Evolutionary conservation across 2,329 filamentous ascomycete genomes (phyloP).

Genomic region (Colletotrichum destructivum): DNA sequence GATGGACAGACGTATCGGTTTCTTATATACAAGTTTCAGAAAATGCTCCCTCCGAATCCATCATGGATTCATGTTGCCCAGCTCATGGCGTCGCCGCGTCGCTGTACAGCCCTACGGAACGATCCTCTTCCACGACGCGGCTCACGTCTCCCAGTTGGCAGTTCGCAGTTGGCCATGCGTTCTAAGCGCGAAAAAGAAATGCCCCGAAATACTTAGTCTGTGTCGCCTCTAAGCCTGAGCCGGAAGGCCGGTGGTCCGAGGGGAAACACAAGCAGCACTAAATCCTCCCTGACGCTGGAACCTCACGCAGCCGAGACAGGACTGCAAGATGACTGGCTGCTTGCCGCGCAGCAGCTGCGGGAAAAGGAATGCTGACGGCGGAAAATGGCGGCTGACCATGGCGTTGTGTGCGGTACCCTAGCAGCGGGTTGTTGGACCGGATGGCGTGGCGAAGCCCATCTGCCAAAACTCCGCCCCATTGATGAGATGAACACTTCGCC

Average conservation of each 20-base stretch:
- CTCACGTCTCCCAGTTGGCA: neutral
- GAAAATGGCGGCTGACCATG: slow-evolving; percentile 8
- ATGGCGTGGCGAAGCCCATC: slow-evolving; percentile 8
- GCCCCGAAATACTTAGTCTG: neutral
- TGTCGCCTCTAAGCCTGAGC: neutral
- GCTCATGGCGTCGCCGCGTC: neutral
- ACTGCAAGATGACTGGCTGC: slow-evolving; percentile 1
- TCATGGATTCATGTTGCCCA: neutral
- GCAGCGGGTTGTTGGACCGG: neutral
- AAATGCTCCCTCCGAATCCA: neutral
- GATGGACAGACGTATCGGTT: neutral
- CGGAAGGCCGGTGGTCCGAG: neutral
- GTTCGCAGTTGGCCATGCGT: neutral
- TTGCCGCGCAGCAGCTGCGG: slow-evolving; percentile 23
- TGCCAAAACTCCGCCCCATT: slow-evolving; percentile 1
- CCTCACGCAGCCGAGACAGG: neutral
- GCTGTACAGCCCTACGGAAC: slow-evolving; percentile 34
- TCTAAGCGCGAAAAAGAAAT: neutral
- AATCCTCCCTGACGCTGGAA: slow-evolving; percentile 14
- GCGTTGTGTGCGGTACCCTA: neutral
- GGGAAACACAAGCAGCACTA: neutral
- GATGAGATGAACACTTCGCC: slow-evolving; percentile 1
- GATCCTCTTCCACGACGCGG: slow-evolving; percentile 27
- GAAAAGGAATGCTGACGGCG: slow-evolving; percentile 8
- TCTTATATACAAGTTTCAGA: neutral